Base-by-base conservation (phyloP, 768 basidiomycete genomes). In the Boletus coccyginus region DNA sequence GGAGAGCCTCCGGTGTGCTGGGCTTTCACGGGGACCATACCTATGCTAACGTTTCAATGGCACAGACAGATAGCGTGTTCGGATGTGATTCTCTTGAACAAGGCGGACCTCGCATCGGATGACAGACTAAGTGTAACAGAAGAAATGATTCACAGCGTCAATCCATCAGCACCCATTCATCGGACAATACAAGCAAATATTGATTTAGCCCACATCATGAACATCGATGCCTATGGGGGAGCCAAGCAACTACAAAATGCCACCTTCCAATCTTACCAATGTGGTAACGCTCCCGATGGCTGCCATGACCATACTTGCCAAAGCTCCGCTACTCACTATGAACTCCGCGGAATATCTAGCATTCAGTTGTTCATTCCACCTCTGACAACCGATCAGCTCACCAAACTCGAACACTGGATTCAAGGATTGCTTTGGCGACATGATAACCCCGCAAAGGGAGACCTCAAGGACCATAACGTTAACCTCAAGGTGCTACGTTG, bases 1-100 rank as follows among this genome's bases (percentile, higher is more conserved):
- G 29, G 90, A 94, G 72, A 90, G 90, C 65, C 74, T 94, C 46
- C 82, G 89, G 93, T 92, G 75, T 11, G 56, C 43, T 35, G n/a
- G 8, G 31, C 16, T 45, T 38, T 50, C 27, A 32, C 5, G 7
- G 31, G 9, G 32, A 40, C 7, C 4, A 33, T 33, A 32, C 17
- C 1, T 29, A n/a, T 21, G 8, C 40, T 53, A 38, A 55, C 27
- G 56, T 46, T 44, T 53, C 42, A n/a, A 50, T 21, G 51, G 7
- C 36, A n/a, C 65, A 97, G 95, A 51, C 97, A 99, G 77, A 88
- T 98, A 46, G 96, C 92, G 1, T 88, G 86, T 38, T 87, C 96
- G 27, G 97, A 99, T 66, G 87, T 96, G 27, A 80, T 98, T 38
- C 73, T 99, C 29, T 74, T 99, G 31, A 99, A 99, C 78, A 99